Percentiles rank a stretch among this genome's conserved stretches.
Conservation (phyloP, 331 rosid species). For the Malus hybrid region DNA sequence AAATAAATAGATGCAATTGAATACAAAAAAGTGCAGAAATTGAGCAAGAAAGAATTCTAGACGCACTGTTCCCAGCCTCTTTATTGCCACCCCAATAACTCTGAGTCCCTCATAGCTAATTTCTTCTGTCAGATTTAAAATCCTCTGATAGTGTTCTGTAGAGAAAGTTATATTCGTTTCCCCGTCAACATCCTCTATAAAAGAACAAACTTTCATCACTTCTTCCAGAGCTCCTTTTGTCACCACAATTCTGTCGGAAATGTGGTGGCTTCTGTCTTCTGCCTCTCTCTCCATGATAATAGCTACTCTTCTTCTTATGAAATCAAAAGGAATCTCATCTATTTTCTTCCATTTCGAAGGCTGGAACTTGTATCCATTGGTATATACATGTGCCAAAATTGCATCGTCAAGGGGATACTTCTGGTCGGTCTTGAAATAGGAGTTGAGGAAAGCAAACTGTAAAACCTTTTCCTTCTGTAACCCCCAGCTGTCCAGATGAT, state of each 20-base stretch:
- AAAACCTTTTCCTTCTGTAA: constrained; percentile 49
- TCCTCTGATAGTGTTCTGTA: constrained; percentile 35
- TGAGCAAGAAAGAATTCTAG: neutral
- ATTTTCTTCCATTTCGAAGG: constrained; percentile 69
- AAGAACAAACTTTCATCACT: constrained; percentile 64
- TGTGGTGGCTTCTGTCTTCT: constrained; percentile 22
- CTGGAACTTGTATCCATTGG: constrained; percentile 69
- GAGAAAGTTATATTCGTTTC: constrained; percentile 28
- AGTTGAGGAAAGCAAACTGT: constrained; percentile 69
- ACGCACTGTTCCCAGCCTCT: constrained; percentile 48
- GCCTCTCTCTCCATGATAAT: constrained; percentile 49
- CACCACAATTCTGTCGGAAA: constrained; percentile 38
- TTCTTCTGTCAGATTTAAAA: constrained; percentile 48
- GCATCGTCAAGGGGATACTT: constrained; percentile 85
- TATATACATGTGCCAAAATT: constrained; percentile 60
- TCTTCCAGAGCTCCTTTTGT: constrained; percentile 88
- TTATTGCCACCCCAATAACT: constrained; percentile 68
- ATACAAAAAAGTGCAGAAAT: neutral
- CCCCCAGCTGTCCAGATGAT: constrained; percentile 43
- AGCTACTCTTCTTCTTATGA: constrained; percentile 73
- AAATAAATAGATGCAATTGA: neutral
- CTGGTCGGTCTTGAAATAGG: constrained; percentile 81
- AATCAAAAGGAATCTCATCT: constrained; percentile 86
- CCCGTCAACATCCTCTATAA: constrained; percentile 33
- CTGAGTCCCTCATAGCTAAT: constrained; percentile 72